Evolutionary conservation across 305 asterid species (phyloP).

Genomic region (Rubia balearica): DNA sequence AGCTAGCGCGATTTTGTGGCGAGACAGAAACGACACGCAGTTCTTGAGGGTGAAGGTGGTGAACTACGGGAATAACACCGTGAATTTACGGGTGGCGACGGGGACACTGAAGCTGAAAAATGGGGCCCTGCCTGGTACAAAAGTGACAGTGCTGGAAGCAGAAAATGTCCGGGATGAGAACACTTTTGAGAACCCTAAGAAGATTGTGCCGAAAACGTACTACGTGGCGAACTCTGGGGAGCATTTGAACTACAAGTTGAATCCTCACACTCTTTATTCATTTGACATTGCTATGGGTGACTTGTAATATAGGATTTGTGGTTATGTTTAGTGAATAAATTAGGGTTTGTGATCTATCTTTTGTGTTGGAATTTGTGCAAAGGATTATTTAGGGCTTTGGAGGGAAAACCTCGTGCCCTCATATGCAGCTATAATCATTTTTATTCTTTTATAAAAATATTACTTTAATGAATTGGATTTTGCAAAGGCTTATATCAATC

Average conservation of each 20-base stretch:
- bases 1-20: background rate
- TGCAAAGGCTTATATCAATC: no score
- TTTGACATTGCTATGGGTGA: background rate
- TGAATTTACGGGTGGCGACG: background rate
- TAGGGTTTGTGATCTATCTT: no score
- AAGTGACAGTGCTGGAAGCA: background rate
- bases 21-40: background rate
- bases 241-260: background rate
- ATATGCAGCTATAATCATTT: no score
- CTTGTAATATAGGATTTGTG: background rate
- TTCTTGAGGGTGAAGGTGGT: constrained; percentile 1
- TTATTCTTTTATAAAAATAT: no score
- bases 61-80: background rate
- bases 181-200: background rate
- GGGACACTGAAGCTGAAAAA: background rate
- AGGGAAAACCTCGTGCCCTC: no score
- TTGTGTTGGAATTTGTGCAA: no score
- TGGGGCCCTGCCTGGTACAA: background rate
- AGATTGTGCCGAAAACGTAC: background rate
- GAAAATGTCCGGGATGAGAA: background rate
- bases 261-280: background rate
- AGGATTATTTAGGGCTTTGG: no score
- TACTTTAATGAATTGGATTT: no score
- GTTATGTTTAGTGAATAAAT: background rate
- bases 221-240: background rate